Evolutionary conservation across 805 yeast species (phyloP), one percentile per base, ranked within the genome.

Genomic region (Monosporozyma aerobia): DNA sequence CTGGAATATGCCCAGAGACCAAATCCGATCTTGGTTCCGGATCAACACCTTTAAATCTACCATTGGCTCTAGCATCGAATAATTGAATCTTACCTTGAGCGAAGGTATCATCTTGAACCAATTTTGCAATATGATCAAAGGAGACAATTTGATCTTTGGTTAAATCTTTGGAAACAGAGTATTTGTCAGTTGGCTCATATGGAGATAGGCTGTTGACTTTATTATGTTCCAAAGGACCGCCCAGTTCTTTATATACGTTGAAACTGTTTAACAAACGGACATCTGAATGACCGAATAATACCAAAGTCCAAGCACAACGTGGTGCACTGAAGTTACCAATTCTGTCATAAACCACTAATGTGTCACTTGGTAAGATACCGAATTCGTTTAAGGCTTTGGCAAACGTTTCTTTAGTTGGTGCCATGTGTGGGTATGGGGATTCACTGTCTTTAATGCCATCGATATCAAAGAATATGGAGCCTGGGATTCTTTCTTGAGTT

Each of bases 1-100:
- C 86, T 1, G 95, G 92, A 27, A 90, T 78, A 68, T 94, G 99
- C 0, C 99, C 99, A 3, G 95, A 83, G 1, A 92, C 73, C 43
- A 92, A 70, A 0, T 92, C 97, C 0, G 89, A 80, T 60, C 99
- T 77, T 51, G 97, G 96, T 70, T 94, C 99, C 2, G 94, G 88
- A 2, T 77, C 86, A 23, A 72, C 73, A 11, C 97, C 98, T 0
- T 85, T 74, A 69, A 83, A 92, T 55, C 98, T 75, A 2, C 77
- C 85, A 3, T 63, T 64, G 0, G 95, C 76, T 61, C 99, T 80
- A 0, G 98, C 98, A 69, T 92, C 99, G 41, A 88, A 75, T 32
- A 83, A 41, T 14, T 30, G 32, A 13, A 49, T 33, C 13, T 43
- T 39, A 8, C 29, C 33, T 8, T 33, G 8, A 2, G 30, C 14